Evolutionary conservation across 208 protist genomes (phyloP).

Genomic region (Crithidia mellificae): DNA sequence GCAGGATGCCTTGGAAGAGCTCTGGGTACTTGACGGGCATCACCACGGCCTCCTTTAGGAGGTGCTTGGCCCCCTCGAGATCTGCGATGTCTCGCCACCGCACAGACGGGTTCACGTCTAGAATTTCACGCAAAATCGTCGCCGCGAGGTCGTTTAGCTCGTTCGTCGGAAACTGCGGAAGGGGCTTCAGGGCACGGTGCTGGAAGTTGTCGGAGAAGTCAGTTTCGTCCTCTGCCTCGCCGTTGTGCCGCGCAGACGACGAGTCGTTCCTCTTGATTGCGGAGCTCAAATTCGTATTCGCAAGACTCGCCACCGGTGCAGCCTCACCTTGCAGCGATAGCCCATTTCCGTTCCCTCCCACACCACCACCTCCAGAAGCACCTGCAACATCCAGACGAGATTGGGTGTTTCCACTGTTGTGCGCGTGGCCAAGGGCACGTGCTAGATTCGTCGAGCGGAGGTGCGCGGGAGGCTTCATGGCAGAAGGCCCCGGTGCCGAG

Average conservation of each 20-base stretch:
- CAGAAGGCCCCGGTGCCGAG: neutral
- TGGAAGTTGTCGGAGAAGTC: conserved; percentile 35
- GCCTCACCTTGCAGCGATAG: conserved; percentile 25
- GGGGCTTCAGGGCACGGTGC: conserved; percentile 66
- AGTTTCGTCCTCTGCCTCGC: conserved; percentile 13
- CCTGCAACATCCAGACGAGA: too few species aligned
- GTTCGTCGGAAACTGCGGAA: conserved; percentile 73
- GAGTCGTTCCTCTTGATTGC: neutral
- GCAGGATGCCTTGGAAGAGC: conserved; percentile 90
- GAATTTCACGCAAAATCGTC: conserved; percentile 83
- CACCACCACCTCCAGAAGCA: too few species aligned
- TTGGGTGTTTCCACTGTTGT: conserved; percentile 2
- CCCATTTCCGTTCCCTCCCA: too few species aligned
- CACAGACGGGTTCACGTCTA: conserved; percentile 88
- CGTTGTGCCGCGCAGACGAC: conserved; percentile 13
- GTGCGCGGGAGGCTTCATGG: conserved; percentile 14
- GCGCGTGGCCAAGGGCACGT: conserved; percentile 24
- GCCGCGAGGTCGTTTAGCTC: conserved; percentile 81
- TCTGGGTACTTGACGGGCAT: conserved; percentile 91
- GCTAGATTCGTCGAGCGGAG: conserved; percentile 20
- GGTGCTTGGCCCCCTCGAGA: conserved; percentile 90
- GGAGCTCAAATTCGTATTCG: neutral
- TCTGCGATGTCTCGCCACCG: conserved; percentile 92
- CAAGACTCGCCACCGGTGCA: conserved; percentile 5
- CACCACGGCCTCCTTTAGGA: conserved; percentile 94